Conservation (phyloP, 768 basidiomycete species). For the Leccinum rimulosum region DNA sequence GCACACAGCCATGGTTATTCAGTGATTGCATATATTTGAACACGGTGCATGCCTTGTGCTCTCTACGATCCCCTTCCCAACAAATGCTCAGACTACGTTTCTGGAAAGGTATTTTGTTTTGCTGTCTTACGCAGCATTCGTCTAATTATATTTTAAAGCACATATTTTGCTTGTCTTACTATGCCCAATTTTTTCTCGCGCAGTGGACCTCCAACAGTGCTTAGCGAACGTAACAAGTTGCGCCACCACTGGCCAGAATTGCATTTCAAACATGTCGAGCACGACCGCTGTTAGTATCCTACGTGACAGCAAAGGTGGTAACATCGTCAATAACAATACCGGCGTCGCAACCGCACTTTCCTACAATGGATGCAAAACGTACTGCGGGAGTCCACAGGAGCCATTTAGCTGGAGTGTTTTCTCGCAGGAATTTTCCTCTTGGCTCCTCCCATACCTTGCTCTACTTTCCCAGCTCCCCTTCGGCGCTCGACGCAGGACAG, state of each 20-base stretch:
- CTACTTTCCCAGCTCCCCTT: conserved; percentile 51
- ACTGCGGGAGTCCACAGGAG: conserved; percentile 14
- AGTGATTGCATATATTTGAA: neutral
- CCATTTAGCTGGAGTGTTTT: conserved; percentile 24
- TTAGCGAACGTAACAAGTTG: conserved; percentile 5
- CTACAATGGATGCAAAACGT: neutral
- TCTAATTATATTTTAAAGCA: conserved; percentile 8
- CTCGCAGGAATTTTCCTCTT: conserved; percentile 39
- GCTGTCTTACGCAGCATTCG: neutral
- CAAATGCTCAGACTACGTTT: conserved; percentile 5
- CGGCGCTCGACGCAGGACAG: conserved; percentile 37
- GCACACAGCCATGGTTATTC: neutral
- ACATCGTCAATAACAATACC: neutral
- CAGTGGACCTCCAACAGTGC: conserved; percentile 16
- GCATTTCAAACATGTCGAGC: conserved; percentile 1
- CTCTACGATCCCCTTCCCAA: neutral
- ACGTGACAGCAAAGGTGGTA: conserved; percentile 7
- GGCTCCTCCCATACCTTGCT: conserved; percentile 50
- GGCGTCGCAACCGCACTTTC: conserved; percentile 10
- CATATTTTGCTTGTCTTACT: neutral
- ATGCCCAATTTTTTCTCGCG: neutral
- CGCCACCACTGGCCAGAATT: neutral
- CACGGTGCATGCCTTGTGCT: neutral
- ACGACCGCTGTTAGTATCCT: conserved; percentile 14
- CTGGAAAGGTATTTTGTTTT: conserved; percentile 4